phyloP scores from a whole-genome alignment of 352 stramenopile species.

The Pythium volutum region DNA sequence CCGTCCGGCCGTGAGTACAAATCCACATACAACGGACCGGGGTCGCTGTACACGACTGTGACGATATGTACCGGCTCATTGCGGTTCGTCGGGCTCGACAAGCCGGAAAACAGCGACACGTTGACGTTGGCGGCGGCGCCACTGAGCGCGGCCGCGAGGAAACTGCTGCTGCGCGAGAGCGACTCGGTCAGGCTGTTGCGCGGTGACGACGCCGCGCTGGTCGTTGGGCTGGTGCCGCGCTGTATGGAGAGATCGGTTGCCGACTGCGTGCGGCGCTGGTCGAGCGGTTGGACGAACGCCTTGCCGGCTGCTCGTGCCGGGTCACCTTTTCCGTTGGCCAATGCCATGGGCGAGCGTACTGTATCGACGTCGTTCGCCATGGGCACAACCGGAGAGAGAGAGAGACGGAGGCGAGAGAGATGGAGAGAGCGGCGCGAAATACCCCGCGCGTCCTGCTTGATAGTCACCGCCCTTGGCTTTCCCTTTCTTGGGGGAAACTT shows the following conservation, averaged over 20 bases:
- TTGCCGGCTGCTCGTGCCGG: neutral
- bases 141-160: constrained; percentile 34
- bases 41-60: constrained; percentile 46
- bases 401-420: neutral
- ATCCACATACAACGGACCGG: constrained; percentile 63
- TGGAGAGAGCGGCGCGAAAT: neutral
- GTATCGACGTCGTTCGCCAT: constrained; percentile 29
- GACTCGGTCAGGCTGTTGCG: constrained; percentile 29
- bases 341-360: constrained; percentile 8
- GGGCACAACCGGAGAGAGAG: too few relatives aligned
- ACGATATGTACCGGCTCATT: constrained; percentile 30
- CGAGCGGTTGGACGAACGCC: neutral
- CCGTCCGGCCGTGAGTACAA: constrained; percentile 72
- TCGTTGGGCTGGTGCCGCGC: neutral
- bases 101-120: constrained; percentile 23
- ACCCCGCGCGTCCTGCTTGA: too few relatives aligned
- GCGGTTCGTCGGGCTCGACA: constrained; percentile 21
- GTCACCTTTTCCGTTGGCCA: neutral
- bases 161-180: constrained; percentile 43
- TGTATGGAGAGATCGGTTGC: constrained; percentile 30
- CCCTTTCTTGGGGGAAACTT: neutral
- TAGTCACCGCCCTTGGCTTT: neutral
- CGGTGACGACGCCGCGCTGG: constrained; percentile 25
- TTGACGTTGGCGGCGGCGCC: constrained; percentile 9
- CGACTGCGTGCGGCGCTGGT: constrained; percentile 56